Conservation (phyloP, 2,329 filamentous ascomycete genomes). For the Fusarium redolens region DNA sequence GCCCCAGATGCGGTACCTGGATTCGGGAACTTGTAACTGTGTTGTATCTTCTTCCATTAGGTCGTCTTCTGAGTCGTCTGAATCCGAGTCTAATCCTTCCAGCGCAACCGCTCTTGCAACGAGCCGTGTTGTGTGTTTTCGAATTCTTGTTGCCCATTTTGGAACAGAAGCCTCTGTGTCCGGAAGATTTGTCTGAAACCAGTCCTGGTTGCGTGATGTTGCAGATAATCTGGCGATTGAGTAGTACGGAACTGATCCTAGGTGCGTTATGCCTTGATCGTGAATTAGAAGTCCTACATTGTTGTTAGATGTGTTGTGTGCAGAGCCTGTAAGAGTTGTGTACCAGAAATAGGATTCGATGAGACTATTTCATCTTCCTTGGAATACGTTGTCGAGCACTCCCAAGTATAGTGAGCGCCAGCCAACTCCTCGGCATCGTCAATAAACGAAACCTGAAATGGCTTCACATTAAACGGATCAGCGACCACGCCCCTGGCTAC, state of each 20-base stretch:
- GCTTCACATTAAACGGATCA: slow-evolving; percentile 61
- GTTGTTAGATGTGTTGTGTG: slow-evolving; percentile 1
- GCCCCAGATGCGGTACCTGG: slow-evolving; percentile 65
- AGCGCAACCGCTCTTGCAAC: slow-evolving; percentile 60
- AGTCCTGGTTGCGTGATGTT: slow-evolving; percentile 61
- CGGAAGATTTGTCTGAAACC: slow-evolving; percentile 64
- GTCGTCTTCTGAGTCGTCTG: slow-evolving; percentile 48
- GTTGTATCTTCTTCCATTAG: slow-evolving; percentile 48
- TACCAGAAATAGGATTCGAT: slow-evolving; percentile 47
- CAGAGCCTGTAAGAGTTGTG: not conserved
- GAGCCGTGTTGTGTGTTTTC: slow-evolving; percentile 56
- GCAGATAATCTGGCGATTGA: slow-evolving; percentile 65
- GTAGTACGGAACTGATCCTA: slow-evolving; percentile 56
- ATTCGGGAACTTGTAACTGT: slow-evolving; percentile 58
- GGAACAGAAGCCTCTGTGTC: slow-evolving; percentile 42
- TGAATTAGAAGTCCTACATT: slow-evolving; percentile 60
- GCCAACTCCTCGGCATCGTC: slow-evolving; percentile 38
- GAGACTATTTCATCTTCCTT: slow-evolving; percentile 47
- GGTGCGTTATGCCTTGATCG: slow-evolving; percentile 40
- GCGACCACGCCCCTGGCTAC: slow-evolving; percentile 65
- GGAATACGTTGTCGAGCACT: slow-evolving; percentile 61
- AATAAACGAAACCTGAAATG: slow-evolving; percentile 62
- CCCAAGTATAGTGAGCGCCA: slow-evolving; percentile 53
- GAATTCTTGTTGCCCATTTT: slow-evolving; percentile 62
- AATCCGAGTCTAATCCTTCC: slow-evolving; percentile 50